A percentile compares a stretch with the other conserved stretches of the same genome.
These are phyloP conservation scores for Sordariomycetes sp. DNA, from an alignment of 2,329 filamentous ascomycete species.

Conservation along the genomic window DNA sequence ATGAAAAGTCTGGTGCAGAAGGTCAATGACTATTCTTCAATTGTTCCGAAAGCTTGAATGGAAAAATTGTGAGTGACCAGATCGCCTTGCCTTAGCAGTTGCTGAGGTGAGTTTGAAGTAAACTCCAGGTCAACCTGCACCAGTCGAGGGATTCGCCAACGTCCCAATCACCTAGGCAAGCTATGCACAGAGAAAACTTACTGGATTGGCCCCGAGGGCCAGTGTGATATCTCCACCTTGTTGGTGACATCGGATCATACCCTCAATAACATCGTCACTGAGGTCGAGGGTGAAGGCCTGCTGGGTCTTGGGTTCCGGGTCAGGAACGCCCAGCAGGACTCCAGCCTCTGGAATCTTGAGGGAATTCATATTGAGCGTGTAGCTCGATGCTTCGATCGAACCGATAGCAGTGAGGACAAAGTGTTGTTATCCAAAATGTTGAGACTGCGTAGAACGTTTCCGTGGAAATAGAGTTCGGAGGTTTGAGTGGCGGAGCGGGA, in stretches of 20 bases:
- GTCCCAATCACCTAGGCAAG: no score
- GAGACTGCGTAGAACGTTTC: no score
- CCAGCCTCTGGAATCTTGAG: conserved; percentile 49
- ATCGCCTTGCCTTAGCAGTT: no score
- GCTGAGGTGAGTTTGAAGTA: no score
- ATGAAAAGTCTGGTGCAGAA: conserved; percentile 36
- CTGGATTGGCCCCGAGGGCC: conserved; percentile 47
- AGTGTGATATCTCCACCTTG: conserved; percentile 48
- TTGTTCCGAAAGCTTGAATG: neutral
- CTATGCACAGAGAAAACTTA: conserved; percentile 31
- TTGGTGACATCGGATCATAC: conserved; percentile 52
- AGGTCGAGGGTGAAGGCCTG: conserved; percentile 52
- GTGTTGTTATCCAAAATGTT: no score
- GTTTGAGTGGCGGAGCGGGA: neutral
- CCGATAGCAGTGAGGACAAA: no score
- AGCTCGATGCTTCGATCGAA: no score
- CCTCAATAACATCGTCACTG: conserved; percentile 47
- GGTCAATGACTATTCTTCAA: neutral
- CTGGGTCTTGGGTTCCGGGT: conserved; percentile 29
- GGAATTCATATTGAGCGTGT: conserved; percentile 41
- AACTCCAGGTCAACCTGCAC: no score
- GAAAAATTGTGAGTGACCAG: no score
- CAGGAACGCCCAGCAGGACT: conserved; percentile 41
- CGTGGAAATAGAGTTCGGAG: neutral
- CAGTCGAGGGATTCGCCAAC: no score